Conservation (phyloP, 2,329 filamentous ascomycete genomes). For the Xylariaceae sp. region DNA sequence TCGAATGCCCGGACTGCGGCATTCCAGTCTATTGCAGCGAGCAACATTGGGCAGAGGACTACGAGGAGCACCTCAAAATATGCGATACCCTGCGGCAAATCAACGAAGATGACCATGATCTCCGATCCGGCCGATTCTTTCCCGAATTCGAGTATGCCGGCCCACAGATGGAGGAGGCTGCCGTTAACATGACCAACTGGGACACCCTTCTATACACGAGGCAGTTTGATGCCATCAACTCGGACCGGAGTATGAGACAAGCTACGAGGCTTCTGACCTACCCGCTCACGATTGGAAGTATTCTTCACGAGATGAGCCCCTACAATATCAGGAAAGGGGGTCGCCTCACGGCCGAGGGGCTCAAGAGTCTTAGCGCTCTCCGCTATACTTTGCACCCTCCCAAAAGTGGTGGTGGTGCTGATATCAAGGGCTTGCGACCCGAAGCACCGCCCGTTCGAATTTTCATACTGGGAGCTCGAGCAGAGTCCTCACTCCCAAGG, state of each 20-base stretch:
- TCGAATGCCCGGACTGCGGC: constrained; percentile 95
- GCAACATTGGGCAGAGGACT: constrained; percentile 93
- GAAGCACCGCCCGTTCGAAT: constrained; percentile 84
- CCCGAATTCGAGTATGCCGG: constrained; percentile 90
- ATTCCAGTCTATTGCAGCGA: constrained; percentile 91
- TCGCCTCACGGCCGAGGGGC: constrained; percentile 75
- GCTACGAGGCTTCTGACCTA: constrained; percentile 92
- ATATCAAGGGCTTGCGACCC: constrained; percentile 73
- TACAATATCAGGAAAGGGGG: constrained; percentile 74
- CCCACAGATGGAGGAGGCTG: constrained; percentile 82
- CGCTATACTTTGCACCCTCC: constrained; percentile 92
- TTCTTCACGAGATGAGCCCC: constrained; percentile 90
- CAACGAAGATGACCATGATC: constrained; percentile 96
- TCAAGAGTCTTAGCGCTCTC: constrained; percentile 89
- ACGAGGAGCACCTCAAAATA: constrained; percentile 84
- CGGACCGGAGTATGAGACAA: constrained; percentile 85
- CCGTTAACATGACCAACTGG: constrained; percentile 98
- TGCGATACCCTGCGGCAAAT: constrained; percentile 89
- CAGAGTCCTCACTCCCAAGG: constrained; percentile 93
- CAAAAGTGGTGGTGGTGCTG: constrained; percentile 64
- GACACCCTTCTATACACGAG: constrained; percentile 93
- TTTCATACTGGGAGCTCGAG: constrained; percentile 89
- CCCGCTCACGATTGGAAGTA: constrained; percentile 82
- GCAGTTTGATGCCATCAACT: constrained; percentile 85
- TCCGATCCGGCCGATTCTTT: constrained; percentile 85